These are phyloP conservation scores for Calendula officinalis DNA, from an alignment of 129 eudicot genomes.

Conservation along the genomic window DNA sequence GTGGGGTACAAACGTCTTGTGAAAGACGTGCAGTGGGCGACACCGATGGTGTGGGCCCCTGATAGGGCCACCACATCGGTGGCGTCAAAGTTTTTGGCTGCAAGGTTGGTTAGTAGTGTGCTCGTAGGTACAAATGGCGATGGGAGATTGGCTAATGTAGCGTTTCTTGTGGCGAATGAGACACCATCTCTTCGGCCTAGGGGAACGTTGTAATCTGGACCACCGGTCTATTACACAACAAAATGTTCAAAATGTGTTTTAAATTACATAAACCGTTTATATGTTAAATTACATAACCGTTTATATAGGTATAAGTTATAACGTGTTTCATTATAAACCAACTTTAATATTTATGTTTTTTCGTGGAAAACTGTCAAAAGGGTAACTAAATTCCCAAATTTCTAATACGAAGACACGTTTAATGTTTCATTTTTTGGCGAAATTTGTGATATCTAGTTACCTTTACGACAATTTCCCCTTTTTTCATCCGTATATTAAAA, in stretches of 20 bases:
- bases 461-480: too few species aligned
- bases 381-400: too few species aligned
- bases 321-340: too few species aligned
- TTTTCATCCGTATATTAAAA: too few species aligned
- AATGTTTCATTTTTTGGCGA: too few species aligned
- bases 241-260: neutral
- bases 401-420: too few species aligned
- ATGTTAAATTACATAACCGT: too few species aligned
- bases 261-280: too few species aligned
- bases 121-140: slow-evolving; percentile 45
- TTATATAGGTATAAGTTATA: too few species aligned
- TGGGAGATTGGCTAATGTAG: slow-evolving; percentile 56
- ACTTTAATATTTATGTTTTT: too few species aligned
- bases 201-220: slow-evolving; percentile 54
- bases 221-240: slow-evolving; percentile 46
- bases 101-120: slow-evolving; percentile 35
- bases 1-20: slow-evolving; percentile 50
- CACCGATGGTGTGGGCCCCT: slow-evolving; percentile 71
- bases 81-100: slow-evolving; percentile 41
- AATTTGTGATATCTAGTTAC: too few species aligned
- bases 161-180: slow-evolving; percentile 49
- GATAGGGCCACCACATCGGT: slow-evolving; percentile 70
- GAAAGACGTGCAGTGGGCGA: slow-evolving; percentile 56
- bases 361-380: too few species aligned
- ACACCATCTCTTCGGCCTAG: slow-evolving; percentile 59